A percentile compares a stretch with the other conserved stretches of the same genome.
These are phyloP conservation scores for Metschnikowia continentalis DNA, from an alignment of 805 yeast species.

Conservation along the genomic window DNA sequence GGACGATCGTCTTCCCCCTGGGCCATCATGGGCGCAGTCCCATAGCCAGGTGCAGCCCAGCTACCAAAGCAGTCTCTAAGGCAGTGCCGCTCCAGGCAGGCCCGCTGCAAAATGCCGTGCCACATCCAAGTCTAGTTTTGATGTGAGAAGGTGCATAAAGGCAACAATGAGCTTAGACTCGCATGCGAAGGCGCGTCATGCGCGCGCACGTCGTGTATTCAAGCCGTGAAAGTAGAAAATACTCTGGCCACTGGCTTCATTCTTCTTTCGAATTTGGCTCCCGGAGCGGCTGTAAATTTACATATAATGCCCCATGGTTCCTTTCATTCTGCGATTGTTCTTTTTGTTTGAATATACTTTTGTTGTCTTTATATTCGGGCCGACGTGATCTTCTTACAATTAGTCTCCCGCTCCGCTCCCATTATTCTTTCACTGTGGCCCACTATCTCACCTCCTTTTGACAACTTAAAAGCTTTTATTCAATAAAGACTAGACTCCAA, in stretches of 20 bases:
- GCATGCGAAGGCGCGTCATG: slow-evolving; percentile 5
- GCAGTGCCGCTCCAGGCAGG: not conserved
- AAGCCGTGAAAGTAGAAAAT: slow-evolving; percentile 5
- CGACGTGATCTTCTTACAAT: not conserved
- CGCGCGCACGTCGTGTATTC: slow-evolving; percentile 4
- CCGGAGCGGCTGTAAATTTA: not conserved
- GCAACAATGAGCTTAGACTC: slow-evolving; percentile 6
- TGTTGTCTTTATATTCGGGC: slow-evolving; percentile 1
- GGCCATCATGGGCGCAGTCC: not conserved
- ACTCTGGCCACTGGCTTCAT: slow-evolving; percentile 3
- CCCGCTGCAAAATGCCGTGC: slow-evolving; percentile 1
- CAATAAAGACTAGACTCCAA: not conserved
- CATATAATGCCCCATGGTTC: slow-evolving; percentile 2
- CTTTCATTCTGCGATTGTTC: slow-evolving; percentile 3
- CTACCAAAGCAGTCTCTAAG: not conserved
- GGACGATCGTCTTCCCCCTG: not conserved
- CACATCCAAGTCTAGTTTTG: not conserved
- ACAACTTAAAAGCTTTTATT: not conserved
- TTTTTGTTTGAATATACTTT: not conserved
- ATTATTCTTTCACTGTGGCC: not conserved
- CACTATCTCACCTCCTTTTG: not conserved
- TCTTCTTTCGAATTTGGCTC: not conserved
- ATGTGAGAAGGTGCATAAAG: not conserved
- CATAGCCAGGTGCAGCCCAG: not conserved
- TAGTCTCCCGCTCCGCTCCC: not conserved